These are phyloP conservation scores for Monosporozyma solicola DNA, from an alignment of 805 yeast genomes.

Conservation along the genomic window DNA sequence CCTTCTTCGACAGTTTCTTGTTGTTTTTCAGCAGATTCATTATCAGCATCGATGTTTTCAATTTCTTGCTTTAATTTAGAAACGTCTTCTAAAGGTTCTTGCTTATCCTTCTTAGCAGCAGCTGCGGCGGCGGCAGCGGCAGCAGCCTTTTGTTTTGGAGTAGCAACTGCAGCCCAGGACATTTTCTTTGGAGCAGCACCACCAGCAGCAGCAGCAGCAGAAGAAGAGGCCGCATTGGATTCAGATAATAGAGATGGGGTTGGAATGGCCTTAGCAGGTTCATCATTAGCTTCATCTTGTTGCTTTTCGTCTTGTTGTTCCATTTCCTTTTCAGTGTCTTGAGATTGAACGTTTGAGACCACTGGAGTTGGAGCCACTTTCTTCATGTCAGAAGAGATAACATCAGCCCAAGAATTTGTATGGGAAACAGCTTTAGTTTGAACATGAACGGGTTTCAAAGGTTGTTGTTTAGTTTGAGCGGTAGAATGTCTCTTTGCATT, in stretches of 20 bases:
- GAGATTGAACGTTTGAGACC: conserved; percentile 7
- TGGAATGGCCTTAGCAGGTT: conserved; percentile 9
- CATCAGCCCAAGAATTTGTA: conserved; percentile 33
- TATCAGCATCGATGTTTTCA: conserved; percentile 5
- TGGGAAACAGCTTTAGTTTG: conserved; percentile 21
- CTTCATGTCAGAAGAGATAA: conserved; percentile 16
- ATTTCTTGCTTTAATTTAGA: conserved; percentile 31
- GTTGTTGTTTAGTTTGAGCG: conserved; percentile 10
- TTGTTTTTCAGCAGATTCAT: neutral
- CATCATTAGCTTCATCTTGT: conserved; percentile 33
- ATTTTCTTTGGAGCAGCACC: conserved; percentile 23
- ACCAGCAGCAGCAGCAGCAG: neutral
- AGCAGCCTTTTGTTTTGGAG: conserved; percentile 37
- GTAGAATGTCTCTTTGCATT: conserved; percentile 6
- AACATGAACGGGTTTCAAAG: conserved; percentile 18
- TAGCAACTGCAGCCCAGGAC: conserved; percentile 66
- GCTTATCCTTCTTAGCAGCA: neutral
- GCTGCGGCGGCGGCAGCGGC: conserved; percentile 14
- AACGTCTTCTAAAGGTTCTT: conserved; percentile 22
- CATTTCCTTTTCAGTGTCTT: conserved; percentile 1
- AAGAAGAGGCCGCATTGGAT: conserved; percentile 4
- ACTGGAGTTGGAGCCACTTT: conserved; percentile 6
- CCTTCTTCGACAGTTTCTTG: conserved; percentile 1
- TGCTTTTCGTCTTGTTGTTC: conserved; percentile 3
- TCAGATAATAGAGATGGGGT: conserved; percentile 7